Percentiles rank a stretch among this genome's conserved stretches.
Evolutionary conservation across 352 stramenopile species (phyloP).

Genomic region (Globisporangium spinosum): DNA sequence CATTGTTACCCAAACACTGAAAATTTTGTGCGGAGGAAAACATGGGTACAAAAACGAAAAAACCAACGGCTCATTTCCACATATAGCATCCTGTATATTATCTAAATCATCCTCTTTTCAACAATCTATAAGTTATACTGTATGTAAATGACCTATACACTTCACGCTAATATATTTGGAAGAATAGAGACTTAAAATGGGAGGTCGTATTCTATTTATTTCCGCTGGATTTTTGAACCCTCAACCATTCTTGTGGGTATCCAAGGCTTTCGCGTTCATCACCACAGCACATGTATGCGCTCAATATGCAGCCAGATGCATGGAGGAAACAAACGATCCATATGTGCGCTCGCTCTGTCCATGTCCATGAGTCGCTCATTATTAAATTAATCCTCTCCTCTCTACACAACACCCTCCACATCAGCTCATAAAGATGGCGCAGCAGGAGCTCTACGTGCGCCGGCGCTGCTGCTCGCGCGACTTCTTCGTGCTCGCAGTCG

Average conservation of each 20-base stretch:
- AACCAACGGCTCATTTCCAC: background rate
- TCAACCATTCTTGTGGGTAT: background rate
- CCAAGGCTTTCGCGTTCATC: background rate
- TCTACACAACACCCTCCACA: background rate
- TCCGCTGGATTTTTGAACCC: background rate
- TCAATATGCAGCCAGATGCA: background rate
- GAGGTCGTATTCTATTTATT: background rate
- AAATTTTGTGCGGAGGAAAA: constrained; percentile 1
- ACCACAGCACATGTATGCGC: background rate
- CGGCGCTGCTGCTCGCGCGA: constrained; percentile 16
- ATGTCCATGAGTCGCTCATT: background rate
- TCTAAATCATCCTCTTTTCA: background rate
- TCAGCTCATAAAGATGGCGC: background rate
- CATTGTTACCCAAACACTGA: background rate
- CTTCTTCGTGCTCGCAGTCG: constrained; percentile 7
- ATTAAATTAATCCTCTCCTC: background rate
- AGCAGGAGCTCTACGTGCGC: constrained; percentile 2
- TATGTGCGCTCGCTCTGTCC: background rate
- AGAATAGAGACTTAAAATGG: no score
- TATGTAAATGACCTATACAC: background rate
- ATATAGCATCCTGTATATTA: background rate
- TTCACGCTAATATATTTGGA: no score
- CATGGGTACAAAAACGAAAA: constrained; percentile 2
- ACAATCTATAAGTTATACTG: background rate
- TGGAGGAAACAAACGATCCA: background rate